Conservation (phyloP, 805 yeast genomes). For the Candida krabiensis region DNA sequence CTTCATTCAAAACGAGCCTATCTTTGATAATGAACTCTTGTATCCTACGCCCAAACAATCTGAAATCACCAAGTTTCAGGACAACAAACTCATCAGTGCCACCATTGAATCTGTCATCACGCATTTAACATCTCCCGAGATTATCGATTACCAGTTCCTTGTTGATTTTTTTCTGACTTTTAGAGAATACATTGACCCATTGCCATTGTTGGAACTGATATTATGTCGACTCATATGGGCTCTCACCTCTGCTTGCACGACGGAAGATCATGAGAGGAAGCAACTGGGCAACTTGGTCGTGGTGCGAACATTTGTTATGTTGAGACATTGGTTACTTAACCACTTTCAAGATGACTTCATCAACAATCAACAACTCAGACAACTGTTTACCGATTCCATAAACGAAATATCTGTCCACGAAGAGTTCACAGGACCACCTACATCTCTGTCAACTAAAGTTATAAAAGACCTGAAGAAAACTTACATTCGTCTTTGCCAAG, state of each 20-base stretch:
- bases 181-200: conserved; percentile 64
- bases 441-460: conserved; percentile 27
- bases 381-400: conserved; percentile 40
- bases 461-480: conserved; percentile 35
- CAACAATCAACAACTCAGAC: conserved; percentile 47
- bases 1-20: conserved; percentile 33
- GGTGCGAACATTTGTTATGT: conserved; percentile 78
- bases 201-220: conserved; percentile 58
- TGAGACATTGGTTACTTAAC: conserved; percentile 88
- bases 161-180: conserved; percentile 87
- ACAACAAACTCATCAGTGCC: conserved; percentile 22
- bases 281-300: conserved; percentile 65
- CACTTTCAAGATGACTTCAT: conserved; percentile 86
- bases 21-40: conserved; percentile 32
- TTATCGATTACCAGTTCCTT: conserved; percentile 73
- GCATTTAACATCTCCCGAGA: conserved; percentile 68
- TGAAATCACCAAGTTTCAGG: conserved; percentile 28
- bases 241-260: conserved; percentile 33
- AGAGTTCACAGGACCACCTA: conserved; percentile 14
- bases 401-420: conserved; percentile 37
- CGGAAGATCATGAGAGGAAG: conserved; percentile 22
- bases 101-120: conserved; percentile 47
- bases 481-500: conserved; percentile 30
- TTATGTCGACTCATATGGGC: conserved; percentile 75
- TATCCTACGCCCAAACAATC: conserved; percentile 35